Evolutionary conservation across 2,329 filamentous ascomycete genomes (phyloP).

Genomic region (Fusarium lateritium): DNA sequence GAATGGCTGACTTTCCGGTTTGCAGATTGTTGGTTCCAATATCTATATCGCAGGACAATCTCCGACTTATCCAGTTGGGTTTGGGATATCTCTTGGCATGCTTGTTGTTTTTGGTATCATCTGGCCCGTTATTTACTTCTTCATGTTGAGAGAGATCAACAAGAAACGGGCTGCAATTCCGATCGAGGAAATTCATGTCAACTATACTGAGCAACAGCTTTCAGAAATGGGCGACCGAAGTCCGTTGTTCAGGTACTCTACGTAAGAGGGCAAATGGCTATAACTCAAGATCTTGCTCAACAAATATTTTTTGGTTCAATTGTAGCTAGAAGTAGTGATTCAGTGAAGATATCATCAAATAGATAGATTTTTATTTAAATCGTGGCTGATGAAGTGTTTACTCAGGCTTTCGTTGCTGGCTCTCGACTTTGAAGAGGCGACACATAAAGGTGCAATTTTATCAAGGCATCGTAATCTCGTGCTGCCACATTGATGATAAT

Average conservation of each 20-base stretch:
- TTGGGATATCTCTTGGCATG: background rate
- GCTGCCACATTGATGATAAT: no score
- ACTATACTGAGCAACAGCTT: background rate
- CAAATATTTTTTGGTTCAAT: background rate
- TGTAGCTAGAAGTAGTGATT: no score
- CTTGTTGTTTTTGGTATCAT: background rate
- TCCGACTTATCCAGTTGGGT: background rate
- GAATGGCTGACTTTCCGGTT: background rate
- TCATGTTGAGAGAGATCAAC: background rate
- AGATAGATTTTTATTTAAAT: no score
- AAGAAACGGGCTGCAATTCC: background rate
- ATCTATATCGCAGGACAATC: background rate
- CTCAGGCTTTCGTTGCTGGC: no score
- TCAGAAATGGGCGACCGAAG: background rate
- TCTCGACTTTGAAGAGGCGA: no score
- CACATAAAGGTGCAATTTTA: no score
- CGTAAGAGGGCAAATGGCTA: background rate
- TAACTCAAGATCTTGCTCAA: background rate
- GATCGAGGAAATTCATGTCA: background rate
- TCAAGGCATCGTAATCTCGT: no score
- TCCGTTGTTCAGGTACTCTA: background rate
- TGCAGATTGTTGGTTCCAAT: background rate
- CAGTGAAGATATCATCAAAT: no score
- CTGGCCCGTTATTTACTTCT: background rate
- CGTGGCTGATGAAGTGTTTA: no score